Percentiles rank a stretch among this genome's conserved stretches.
Evolutionary conservation across 2,329 filamentous ascomycete species (phyloP).

Genomic region (Alternaria brassicae): DNA sequence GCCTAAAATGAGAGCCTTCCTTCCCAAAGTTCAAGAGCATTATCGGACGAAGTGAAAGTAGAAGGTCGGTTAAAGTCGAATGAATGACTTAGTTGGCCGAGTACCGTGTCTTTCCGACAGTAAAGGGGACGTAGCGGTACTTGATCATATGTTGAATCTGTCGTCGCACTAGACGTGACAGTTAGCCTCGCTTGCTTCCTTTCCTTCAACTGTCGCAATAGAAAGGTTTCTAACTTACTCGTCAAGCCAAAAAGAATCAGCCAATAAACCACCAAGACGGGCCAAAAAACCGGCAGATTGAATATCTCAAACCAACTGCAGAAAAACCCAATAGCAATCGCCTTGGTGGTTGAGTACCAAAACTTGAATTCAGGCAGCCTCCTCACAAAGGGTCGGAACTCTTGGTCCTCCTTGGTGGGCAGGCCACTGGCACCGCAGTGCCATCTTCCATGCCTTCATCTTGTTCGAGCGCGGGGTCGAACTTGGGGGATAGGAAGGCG

Average conservation of each 20-base stretch:
- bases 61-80: neutral
- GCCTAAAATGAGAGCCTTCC: constrained; percentile 18
- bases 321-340: constrained; percentile 79
- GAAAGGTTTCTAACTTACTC: constrained; percentile 72
- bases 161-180: constrained; percentile 75
- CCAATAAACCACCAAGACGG: constrained; percentile 98
- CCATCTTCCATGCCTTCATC: constrained; percentile 98
- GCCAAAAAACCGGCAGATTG: constrained; percentile 98
- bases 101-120: constrained; percentile 74
- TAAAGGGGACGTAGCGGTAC: constrained; percentile 96
- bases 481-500: constrained; percentile 97
- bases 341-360: constrained; percentile 94
- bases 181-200: constrained; percentile 10
- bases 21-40: constrained; percentile 4
- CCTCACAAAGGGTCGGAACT: constrained; percentile 97
- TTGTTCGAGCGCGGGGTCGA: constrained; percentile 93
- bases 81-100: constrained; percentile 31
- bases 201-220: no score
- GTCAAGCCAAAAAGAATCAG: constrained; percentile 94
- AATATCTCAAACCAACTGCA: constrained; percentile 96
- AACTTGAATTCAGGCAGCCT: constrained; percentile 99
- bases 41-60: constrained; percentile 8
- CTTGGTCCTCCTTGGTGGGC: constrained; percentile 94
- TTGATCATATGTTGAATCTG: constrained; percentile 99
- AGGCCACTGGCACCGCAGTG: constrained; percentile 63